Conservation (phyloP, 1,284 basidiomycete genomes). For the Ceraceosorus guamensis region DNA sequence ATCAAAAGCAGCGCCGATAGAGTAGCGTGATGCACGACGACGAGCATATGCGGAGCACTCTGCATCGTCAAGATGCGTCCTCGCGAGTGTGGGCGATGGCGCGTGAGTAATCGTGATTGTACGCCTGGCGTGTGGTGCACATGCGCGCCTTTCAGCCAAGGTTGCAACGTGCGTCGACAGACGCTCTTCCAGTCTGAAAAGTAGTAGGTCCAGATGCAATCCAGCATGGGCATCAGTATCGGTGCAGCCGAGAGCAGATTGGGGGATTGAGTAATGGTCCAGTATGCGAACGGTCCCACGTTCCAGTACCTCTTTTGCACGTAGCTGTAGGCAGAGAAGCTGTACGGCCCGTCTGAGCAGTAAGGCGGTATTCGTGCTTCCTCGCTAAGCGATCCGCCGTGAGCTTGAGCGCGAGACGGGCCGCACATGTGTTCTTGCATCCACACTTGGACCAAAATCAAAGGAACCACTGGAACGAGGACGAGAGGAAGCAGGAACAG, state of each 20-base stretch:
- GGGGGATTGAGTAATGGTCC: slow-evolving; percentile 72
- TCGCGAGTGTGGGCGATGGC: not conserved
- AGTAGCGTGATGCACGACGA: slow-evolving; percentile 61
- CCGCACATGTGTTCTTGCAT: not conserved
- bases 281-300: slow-evolving; percentile 76
- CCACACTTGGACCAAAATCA: slow-evolving; percentile 61
- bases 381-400: too few relatives aligned
- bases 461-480: slow-evolving; percentile 56
- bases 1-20: slow-evolving; percentile 60
- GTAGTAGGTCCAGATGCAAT: slow-evolving; percentile 2
- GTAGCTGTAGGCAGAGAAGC: slow-evolving; percentile 64
- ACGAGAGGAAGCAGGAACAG: slow-evolving; percentile 35
- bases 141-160: not conserved
- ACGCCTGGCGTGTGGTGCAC: not conserved
- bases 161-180: not conserved
- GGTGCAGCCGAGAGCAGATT: slow-evolving; percentile 79
- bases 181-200: not conserved
- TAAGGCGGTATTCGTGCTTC: too few relatives aligned
- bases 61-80: not conserved
- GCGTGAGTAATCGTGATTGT: not conserved
- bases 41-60: slow-evolving; percentile 61
- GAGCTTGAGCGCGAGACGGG: too few relatives aligned
- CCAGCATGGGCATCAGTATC: slow-evolving; percentile 48
- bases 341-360: too few relatives aligned
- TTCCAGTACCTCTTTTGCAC: slow-evolving; percentile 84